Percentiles rank a stretch among this genome's conserved stretches.
Evolutionary conservation across 106 monocot species (phyloP).

Genomic region (Acorus calamus): DNA sequence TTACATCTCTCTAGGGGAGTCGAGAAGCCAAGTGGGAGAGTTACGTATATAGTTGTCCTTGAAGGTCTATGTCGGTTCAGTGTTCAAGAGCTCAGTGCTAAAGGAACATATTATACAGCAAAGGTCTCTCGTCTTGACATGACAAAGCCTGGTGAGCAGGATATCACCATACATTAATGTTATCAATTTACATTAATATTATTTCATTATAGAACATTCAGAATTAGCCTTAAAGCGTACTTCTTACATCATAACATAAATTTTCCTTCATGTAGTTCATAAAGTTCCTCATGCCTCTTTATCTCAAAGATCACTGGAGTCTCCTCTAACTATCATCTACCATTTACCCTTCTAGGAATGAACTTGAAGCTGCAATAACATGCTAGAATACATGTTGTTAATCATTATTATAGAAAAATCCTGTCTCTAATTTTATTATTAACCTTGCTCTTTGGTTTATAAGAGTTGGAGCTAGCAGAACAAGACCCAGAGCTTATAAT

Average conservation of each 20-base stretch:
- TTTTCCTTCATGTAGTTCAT: too few relatives aligned
- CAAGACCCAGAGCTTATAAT: slow-evolving; percentile 88
- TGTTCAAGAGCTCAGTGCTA: slow-evolving; percentile 79
- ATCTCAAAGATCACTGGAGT: too few relatives aligned
- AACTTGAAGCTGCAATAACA: too few relatives aligned
- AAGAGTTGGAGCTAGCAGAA: slow-evolving; percentile 94
- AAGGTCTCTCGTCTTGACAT: slow-evolving; percentile 79
- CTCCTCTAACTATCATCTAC: too few relatives aligned
- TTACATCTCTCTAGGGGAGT: slow-evolving; percentile 95
- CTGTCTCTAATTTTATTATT: background rate
- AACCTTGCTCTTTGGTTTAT: background rate
- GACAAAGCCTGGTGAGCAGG: slow-evolving; percentile 67
- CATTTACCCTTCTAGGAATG: too few relatives aligned
- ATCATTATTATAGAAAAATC: background rate
- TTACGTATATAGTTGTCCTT: slow-evolving; percentile 90
- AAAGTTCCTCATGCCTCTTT: too few relatives aligned
- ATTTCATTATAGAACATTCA: too few relatives aligned
- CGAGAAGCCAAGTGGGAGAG: slow-evolving; percentile 94
- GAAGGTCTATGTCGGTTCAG: slow-evolving; percentile 91
- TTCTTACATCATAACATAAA: too few relatives aligned
- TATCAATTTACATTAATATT: too few relatives aligned
- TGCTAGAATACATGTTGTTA: background rate
- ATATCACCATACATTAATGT: too few relatives aligned
- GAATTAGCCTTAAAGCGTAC: too few relatives aligned
- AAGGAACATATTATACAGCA: slow-evolving; percentile 75